Evolutionary conservation across 108 stramenopile genomes (phyloP).

Genomic region (Nitzschia sp.): DNA sequence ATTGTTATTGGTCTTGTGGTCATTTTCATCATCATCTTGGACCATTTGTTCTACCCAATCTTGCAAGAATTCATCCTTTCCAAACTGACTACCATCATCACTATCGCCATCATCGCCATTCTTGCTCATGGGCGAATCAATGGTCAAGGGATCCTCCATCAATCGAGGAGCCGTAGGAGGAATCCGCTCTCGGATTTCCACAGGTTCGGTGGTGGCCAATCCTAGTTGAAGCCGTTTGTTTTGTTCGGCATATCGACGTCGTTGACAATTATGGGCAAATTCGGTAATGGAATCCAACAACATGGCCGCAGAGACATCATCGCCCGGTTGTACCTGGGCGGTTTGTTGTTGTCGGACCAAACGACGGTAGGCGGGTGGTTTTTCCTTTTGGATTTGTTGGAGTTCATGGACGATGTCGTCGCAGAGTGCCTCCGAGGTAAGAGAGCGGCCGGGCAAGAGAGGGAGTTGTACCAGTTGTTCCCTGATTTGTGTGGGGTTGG

Average conservation of each 20-base stretch:
- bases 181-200: constrained; percentile 3
- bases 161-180: constrained; percentile 22
- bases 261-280: constrained; percentile 43
- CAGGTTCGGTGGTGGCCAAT: constrained; percentile 3
- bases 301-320: not conserved
- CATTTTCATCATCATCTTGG: too few species aligned
- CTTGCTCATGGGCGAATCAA: too few species aligned
- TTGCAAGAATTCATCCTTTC: too few species aligned
- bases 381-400: constrained; percentile 23
- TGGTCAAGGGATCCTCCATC: not conserved
- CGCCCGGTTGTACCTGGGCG: not conserved
- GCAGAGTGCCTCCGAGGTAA: constrained; percentile 31
- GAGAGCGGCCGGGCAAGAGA: constrained; percentile 28
- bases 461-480: constrained; percentile 28
- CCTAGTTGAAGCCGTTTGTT: constrained; percentile 26
- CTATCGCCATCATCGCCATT: too few species aligned
- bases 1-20: too few species aligned
- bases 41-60: too few species aligned
- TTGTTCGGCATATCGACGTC: constrained; percentile 29
- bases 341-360: not conserved
- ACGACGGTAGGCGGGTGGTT: constrained; percentile 31
- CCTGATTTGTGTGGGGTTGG: constrained; percentile 20
- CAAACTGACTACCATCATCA: too few species aligned
- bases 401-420: constrained; percentile 29
- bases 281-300: constrained; percentile 35